Base-by-base conservation (phyloP, 139 green algal genomes). In the Picochlorum costavermella region DNA sequence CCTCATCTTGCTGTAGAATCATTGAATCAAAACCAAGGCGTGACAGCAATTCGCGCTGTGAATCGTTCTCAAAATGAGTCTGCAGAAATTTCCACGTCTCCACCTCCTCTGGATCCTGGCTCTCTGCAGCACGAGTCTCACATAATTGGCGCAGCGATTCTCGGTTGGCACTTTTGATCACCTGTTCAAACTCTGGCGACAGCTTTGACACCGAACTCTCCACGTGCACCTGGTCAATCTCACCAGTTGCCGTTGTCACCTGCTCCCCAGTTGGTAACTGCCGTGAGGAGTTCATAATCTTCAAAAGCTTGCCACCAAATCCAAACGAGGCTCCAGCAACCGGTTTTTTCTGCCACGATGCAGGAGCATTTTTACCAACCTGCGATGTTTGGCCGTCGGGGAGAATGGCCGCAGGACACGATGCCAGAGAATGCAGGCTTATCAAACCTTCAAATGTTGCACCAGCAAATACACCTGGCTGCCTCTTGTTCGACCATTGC, bases 31-130 rank as follows among this genome's bases (percentile, higher is more conserved):
- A 97, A 28, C 92, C 88, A 6, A 99, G 83, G 20, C 89, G 78
- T 2, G 69, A 56, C 48, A 97, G 79, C 63, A 97, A 75, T 64
- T 89, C 59, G 53, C 75, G 61, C 9, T 83, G 76, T 3, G 83
- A 82, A 55, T 98, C 90, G 3, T 82, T 70, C 58, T 91, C 87
- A 81, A 96, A 99, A 53, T 96, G 84, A 30, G 95, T 79, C 4
- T 73, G 68, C 71, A 99, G 72, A 69, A 98, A 95, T 1, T 72
- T 60, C 93, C 93, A 99, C 0, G 86, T 95, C 75, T 98, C 92
- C 8, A 69, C 73, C 43, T 98, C 93, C 13, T 92, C 74, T 2
- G 53, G 62, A 48, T 67, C 57, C 2, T 48, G 55, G 43, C 48
- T 28, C 25, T 28, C 10, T 13, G n/a, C 6, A 12, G 72, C 17